A percentile compares a stretch with the other conserved stretches of the same genome.
Conservation (phyloP, 139 green algal genomes). For the Nannochloris sp. region DNA sequence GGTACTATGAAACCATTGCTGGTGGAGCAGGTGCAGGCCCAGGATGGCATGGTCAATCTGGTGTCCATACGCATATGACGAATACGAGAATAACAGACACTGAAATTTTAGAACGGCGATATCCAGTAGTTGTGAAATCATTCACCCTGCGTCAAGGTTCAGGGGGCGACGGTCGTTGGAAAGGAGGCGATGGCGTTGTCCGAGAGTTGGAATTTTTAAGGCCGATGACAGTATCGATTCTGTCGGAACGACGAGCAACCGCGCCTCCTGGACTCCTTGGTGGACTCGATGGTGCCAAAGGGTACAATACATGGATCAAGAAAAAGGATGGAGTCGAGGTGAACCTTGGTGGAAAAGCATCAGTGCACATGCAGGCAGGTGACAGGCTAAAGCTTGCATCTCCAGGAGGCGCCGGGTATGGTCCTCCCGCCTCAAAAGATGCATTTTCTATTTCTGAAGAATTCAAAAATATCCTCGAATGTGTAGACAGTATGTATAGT, state of each 20-base stretch:
- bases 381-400: constrained; percentile 59
- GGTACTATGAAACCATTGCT: constrained; percentile 97
- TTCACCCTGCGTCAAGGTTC: constrained; percentile 74
- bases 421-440: constrained; percentile 1
- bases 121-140: constrained; percentile 75
- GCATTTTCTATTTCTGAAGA: background rate
- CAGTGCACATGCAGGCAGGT: constrained; percentile 36
- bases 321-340: constrained; percentile 35
- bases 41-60: constrained; percentile 75
- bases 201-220: constrained; percentile 85
- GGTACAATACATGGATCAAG: constrained; percentile 68
- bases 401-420: constrained; percentile 65
- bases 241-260: constrained; percentile 72
- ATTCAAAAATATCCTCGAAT: background rate
- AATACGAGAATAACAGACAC: constrained; percentile 96
- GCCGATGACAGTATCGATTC: constrained; percentile 69
- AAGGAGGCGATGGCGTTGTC: constrained; percentile 81
- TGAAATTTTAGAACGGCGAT: constrained; percentile 86
- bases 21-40: constrained; percentile 85
- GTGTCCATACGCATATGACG: constrained; percentile 98
- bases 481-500: background rate
- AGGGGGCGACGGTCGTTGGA: constrained; percentile 64
- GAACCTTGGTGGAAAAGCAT: constrained; percentile 71
- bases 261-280: constrained; percentile 73
- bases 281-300: constrained; percentile 42